Evolutionary conservation across 2,329 filamentous ascomycete species (phyloP), one percentile per base, ranked within the genome.

Genomic region (Hymenoscyphus repandus): DNA sequence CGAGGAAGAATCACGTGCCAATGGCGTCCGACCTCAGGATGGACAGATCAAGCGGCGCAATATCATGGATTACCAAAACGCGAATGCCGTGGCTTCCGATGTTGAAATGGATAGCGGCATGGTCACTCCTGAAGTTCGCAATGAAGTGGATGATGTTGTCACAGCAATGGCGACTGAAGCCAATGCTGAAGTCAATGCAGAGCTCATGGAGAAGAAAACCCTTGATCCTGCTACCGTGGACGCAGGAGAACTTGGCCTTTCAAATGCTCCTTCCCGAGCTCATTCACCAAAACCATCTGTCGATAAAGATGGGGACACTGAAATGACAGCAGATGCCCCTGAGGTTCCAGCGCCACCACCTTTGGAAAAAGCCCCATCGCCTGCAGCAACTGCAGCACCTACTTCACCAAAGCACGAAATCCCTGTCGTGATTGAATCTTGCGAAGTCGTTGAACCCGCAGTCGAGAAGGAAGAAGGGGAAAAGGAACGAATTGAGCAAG

Each of bases 1-100:
- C 53, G 92, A 97, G 61, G 90, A 95, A 10, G 81, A 90, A 69
- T 80, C 80, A 38, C 74, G 75, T 38, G 77, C 79, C 34, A 89
- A 93, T 58, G 92, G 90, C 13, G 78, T 90, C 37, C 63, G 62
- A 42, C 69, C 68, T 32, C 68, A 70, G 31, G 76, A 72, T 30
- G 74, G 71, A 27, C 72, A 69, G 49, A 73, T 74, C 58, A 75
- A 75, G 15, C 72, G 72, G 17, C 72, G 78, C 44, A 80, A 84
- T 52, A 82, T 85, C 50, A 78, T 78, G 68, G 82, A 83, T 58
- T 79, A 77, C 62, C 72, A 75, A 47, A 83, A 84, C 55, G 70
- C 79, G 1, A 71, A 82, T 56, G 70, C 57, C 30, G 61, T 72
- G n/a, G 71, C 70, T 12, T 61, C 61, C 18, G 76, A 78, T 58